These are phyloP conservation scores for Tuber borchii DNA, from an alignment of 495 filamentous ascomycete species.

Conservation along the genomic window DNA sequence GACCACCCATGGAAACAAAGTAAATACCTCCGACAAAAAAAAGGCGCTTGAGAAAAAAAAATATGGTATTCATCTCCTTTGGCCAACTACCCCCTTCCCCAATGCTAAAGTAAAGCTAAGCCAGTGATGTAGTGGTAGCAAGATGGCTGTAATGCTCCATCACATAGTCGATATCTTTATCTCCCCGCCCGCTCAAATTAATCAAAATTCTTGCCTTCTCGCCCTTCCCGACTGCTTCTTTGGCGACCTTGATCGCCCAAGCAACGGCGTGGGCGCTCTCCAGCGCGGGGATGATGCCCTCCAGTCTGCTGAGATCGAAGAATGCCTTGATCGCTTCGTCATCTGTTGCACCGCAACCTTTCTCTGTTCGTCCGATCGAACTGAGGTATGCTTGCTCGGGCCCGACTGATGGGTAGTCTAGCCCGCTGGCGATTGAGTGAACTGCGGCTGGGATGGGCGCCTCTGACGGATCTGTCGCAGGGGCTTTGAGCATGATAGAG, in stretches of 20 bases:
- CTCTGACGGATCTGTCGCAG: background rate
- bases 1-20: too few relatives aligned
- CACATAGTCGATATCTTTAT: slow-evolving; percentile 43
- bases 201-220: slow-evolving; percentile 31
- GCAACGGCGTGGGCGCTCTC: slow-evolving; percentile 33
- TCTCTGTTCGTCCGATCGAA: slow-evolving; percentile 29
- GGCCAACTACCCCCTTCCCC: too few relatives aligned
- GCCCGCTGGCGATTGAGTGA: slow-evolving; percentile 35
- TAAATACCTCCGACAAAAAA: too few relatives aligned
- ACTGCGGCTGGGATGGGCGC: slow-evolving; percentile 26
- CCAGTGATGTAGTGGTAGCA: slow-evolving; percentile 3
- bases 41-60: too few relatives aligned
- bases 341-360: slow-evolving; percentile 29
- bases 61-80: too few relatives aligned
- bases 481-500: slow-evolving; percentile 33
- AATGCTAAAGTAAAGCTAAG: too few relatives aligned
- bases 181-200: slow-evolving; percentile 43
- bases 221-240: slow-evolving; percentile 22
- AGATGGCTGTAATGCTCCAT: slow-evolving; percentile 27
- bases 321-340: slow-evolving; percentile 28
- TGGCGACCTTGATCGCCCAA: slow-evolving; percentile 29
- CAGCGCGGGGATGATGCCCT: slow-evolving; percentile 35
- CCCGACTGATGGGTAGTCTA: slow-evolving; percentile 36
- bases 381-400: slow-evolving; percentile 33
- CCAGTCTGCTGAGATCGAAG: slow-evolving; percentile 24